These are phyloP conservation scores for Aspergillus ustus DNA, from an alignment of 2,329 filamentous ascomycete species.

Conservation along the genomic window DNA sequence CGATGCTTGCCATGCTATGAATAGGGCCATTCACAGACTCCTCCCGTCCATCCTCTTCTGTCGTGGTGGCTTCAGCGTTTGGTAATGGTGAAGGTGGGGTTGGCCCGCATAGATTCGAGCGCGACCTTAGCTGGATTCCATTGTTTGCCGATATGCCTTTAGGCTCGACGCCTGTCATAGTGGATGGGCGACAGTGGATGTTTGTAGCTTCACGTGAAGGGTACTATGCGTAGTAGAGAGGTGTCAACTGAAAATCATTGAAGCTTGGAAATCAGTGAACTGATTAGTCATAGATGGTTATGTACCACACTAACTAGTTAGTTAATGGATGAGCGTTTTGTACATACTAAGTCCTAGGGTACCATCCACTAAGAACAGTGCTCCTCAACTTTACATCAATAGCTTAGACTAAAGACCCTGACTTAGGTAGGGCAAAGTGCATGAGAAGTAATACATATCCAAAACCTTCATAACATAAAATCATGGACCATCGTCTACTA, in stretches of 20 bases:
- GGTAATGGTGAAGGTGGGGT: background rate
- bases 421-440: background rate
- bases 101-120: background rate
- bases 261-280: too few species aligned
- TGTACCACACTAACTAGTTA: too few species aligned
- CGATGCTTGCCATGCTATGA: constrained; percentile 24
- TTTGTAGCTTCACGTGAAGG: background rate
- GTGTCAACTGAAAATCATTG: too few species aligned
- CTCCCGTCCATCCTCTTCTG: background rate
- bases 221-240: background rate
- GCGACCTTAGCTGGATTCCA: background rate
- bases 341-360: too few species aligned
- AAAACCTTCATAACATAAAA: background rate
- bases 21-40: background rate
- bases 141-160: background rate
- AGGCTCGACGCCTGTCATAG: background rate
- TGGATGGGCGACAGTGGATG: background rate
- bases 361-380: too few species aligned
- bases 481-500: constrained; percentile 65
- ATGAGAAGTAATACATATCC: background rate
- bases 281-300: too few species aligned
- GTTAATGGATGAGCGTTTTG: too few species aligned
- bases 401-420: too few species aligned
- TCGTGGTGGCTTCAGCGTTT: background rate
- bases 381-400: too few species aligned